A percentile compares a stretch with the other conserved stretches of the same genome.
Conservation (phyloP, 2,329 filamentous ascomycete species). For the Celoporthe dispersa region DNA sequence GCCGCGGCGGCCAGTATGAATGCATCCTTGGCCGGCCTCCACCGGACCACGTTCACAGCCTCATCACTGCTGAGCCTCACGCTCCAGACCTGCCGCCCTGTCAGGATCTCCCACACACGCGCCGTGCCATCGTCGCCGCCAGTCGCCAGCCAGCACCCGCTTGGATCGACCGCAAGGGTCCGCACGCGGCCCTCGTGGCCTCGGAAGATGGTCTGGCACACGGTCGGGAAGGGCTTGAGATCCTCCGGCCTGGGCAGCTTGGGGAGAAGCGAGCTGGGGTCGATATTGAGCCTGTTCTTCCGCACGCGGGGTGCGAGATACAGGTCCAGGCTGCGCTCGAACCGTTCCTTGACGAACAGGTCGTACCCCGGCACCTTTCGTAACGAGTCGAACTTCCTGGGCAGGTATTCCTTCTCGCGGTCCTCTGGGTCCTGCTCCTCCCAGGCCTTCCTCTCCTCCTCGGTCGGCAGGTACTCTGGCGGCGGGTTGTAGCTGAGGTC, state of each 20-base stretch:
- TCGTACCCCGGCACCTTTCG: slow-evolving; percentile 93
- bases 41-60: slow-evolving; percentile 83
- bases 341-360: slow-evolving; percentile 90
- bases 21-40: slow-evolving; percentile 83
- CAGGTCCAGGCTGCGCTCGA: slow-evolving; percentile 92
- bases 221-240: slow-evolving; percentile 90
- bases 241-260: slow-evolving; percentile 94
- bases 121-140: slow-evolving; percentile 95
- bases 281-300: slow-evolving; percentile 94
- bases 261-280: slow-evolving; percentile 87
- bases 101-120: slow-evolving; percentile 85
- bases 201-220: slow-evolving; percentile 82
- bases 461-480: slow-evolving; percentile 86
- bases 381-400: slow-evolving; percentile 79
- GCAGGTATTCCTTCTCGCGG: slow-evolving; percentile 84
- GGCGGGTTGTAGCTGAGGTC: slow-evolving; percentile 97
- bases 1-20: slow-evolving; percentile 82
- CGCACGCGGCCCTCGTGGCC: slow-evolving; percentile 90
- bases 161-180: slow-evolving; percentile 81
- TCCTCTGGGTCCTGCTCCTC: slow-evolving; percentile 87
- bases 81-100: slow-evolving; percentile 86
- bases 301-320: slow-evolving; percentile 89
- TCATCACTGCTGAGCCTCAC: slow-evolving; percentile 77
- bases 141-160: slow-evolving; percentile 83
- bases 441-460: slow-evolving; percentile 84